phyloP scores from a whole-genome alignment of 345 rosid genomes.

The Firmiana major region DNA sequence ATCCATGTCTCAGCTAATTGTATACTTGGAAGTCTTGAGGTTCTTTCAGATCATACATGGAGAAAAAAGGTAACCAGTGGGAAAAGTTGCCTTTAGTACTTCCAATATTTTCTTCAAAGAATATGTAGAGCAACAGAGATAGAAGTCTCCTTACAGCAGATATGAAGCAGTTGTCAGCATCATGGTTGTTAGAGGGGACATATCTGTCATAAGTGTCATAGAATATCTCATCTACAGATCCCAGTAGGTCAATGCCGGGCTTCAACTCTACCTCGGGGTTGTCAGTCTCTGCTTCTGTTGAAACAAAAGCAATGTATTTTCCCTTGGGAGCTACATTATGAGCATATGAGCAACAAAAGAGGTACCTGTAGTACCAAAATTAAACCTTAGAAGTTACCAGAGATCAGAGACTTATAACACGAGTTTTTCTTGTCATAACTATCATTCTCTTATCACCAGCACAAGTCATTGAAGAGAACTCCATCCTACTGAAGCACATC shows the following conservation, averaged over 20 bases:
- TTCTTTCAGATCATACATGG: not conserved
- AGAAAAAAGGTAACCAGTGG: not conserved
- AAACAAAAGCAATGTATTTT: slow-evolving; percentile 84
- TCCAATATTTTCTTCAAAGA: not conserved
- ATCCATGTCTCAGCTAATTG: not conserved
- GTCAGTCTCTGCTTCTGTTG: slow-evolving; percentile 90
- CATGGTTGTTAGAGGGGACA: slow-evolving; percentile 48
- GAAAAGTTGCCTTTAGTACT: not conserved
- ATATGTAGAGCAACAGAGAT: not conserved
- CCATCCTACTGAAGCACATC: not conserved
- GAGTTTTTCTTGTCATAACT: not conserved
- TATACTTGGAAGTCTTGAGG: not conserved
- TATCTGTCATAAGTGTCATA: slow-evolving; percentile 81
- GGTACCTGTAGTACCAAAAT: slow-evolving; percentile 52
- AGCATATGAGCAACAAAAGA: slow-evolving; percentile 90
- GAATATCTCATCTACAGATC: slow-evolving; percentile 76
- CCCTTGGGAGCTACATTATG: slow-evolving; percentile 95
- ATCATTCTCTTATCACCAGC: not conserved
- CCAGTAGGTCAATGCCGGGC: slow-evolving; percentile 78
- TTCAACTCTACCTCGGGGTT: slow-evolving; percentile 73
- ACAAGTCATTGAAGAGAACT: not conserved
- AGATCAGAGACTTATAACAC: not conserved
- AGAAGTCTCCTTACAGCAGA: slow-evolving; percentile 53
- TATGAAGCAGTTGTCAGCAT: slow-evolving; percentile 70
- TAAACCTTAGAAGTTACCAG: not conserved